A percentile compares a stretch with the other conserved stretches of the same genome.
These are phyloP conservation scores for Sarocladium oryzae DNA, from an alignment of 2,329 filamentous ascomycete species.

Conservation along the genomic window DNA sequence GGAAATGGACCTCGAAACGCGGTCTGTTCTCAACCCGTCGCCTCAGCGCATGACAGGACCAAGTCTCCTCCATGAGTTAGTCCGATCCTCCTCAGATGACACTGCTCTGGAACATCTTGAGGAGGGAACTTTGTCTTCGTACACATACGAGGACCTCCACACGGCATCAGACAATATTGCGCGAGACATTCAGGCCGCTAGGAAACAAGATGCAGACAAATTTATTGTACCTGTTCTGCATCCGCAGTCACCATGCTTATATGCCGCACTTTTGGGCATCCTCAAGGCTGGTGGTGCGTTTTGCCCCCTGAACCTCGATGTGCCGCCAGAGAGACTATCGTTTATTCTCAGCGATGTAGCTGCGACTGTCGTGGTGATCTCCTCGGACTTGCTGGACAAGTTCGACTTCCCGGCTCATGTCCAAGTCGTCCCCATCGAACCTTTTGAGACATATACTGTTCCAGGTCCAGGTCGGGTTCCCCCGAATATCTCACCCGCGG, in stretches of 20 bases:
- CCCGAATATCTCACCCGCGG: constrained; percentile 19
- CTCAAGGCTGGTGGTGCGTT: constrained; percentile 80
- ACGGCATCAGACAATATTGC: constrained; percentile 50
- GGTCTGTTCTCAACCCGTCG: constrained; percentile 41
- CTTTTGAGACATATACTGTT: constrained; percentile 8
- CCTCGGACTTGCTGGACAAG: constrained; percentile 35
- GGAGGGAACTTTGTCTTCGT: constrained; percentile 21
- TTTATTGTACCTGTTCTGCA: constrained; percentile 66
- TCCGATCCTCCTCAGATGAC: constrained; percentile 31
- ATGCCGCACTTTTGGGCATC: constrained; percentile 69
- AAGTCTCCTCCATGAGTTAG: constrained; percentile 49
- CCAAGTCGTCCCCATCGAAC: neutral
- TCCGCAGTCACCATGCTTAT: constrained; percentile 70
- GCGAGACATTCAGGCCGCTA: constrained; percentile 29
- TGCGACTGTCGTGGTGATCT: constrained; percentile 63
- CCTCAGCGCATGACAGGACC: constrained; percentile 36
- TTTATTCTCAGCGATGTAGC: constrained; percentile 77
- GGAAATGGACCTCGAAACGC: constrained; percentile 20
- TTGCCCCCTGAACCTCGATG: constrained; percentile 75
- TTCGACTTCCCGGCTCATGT: constrained; percentile 23
- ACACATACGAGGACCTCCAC: constrained; percentile 62
- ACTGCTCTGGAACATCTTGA: constrained; percentile 27
- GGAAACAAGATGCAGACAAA: neutral
- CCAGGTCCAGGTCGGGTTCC: neutral
- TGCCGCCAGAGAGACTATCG: constrained; percentile 66